Conservation (phyloP, 169 alveolate genomes). For the Plasmodium vivax region DNA sequence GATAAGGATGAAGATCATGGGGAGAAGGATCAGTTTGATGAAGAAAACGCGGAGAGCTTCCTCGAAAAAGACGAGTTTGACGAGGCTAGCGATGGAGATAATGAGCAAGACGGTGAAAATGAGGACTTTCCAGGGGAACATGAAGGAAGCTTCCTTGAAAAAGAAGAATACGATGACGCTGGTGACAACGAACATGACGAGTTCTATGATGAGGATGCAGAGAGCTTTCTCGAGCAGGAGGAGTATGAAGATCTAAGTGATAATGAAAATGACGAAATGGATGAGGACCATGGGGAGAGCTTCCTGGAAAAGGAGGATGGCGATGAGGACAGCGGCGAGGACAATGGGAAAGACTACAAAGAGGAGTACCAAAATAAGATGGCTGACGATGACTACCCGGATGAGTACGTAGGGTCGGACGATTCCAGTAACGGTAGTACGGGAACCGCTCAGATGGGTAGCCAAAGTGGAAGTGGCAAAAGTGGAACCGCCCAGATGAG, state of each 20-base stretch:
- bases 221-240: slow-evolving; percentile 29
- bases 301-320: neutral
- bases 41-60: neutral
- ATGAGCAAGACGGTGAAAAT: neutral
- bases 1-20: neutral
- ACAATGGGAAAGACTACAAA: slow-evolving; percentile 10
- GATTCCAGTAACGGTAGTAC: neutral
- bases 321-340: neutral
- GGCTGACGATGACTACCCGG: neutral
- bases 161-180: slow-evolving; percentile 32
- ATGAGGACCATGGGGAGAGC: neutral
- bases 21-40: slow-evolving; percentile 6
- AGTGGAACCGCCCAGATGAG: too few species aligned
- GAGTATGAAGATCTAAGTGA: neutral
- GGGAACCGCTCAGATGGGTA: too few species aligned
- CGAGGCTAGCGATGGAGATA: neutral
- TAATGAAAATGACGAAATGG: neutral
- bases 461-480: too few species aligned
- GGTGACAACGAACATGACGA: slow-evolving; percentile 6
- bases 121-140: neutral
- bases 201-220: neutral
- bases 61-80: neutral
- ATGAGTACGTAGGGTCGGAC: neutral
- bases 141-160: slow-evolving; percentile 38
- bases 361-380: slow-evolving; percentile 1